A percentile compares a stretch with the other conserved stretches of the same genome.
Conservation (phyloP, 805 yeast species). For the Cyberlindnera bimundalis region DNA sequence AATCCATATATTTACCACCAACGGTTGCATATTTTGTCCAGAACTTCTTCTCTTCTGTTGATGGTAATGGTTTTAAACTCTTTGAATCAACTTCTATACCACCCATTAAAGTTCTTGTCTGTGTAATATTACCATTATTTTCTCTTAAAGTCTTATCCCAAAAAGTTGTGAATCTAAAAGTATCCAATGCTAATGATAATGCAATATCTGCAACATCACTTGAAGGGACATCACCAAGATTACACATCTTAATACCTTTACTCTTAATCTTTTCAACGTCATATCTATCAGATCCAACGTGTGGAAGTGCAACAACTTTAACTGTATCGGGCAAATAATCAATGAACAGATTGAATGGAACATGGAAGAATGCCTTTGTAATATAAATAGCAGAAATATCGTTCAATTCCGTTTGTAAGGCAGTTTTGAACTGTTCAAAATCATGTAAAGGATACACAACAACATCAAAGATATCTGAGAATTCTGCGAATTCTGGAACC, state of each 20-base stretch:
- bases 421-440: constrained; percentile 39
- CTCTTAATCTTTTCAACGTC: constrained; percentile 41
- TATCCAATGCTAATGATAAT: constrained; percentile 50
- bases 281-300: constrained; percentile 58
- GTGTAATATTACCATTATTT: constrained; percentile 40
- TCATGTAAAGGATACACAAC: constrained; percentile 17
- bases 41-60: constrained; percentile 32
- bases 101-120: constrained; percentile 41
- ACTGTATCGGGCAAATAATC: constrained; percentile 44
- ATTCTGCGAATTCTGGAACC: constrained; percentile 43
- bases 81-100: constrained; percentile 29
- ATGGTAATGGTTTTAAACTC: constrained; percentile 28
- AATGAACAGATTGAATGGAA: constrained; percentile 41
- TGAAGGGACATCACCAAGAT: constrained; percentile 57
- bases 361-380: constrained; percentile 44
- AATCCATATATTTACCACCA: constrained; percentile 43
- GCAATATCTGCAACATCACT: constrained; percentile 72
- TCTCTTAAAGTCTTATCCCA: constrained; percentile 41
- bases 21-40: constrained; percentile 41
- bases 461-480: constrained; percentile 38
- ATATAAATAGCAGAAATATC: constrained; percentile 52
- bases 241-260: constrained; percentile 53
- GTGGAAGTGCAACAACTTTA: constrained; percentile 49
- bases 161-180: constrained; percentile 53
- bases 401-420: constrained; percentile 33